A percentile compares a stretch with the other conserved stretches of the same genome.
Evolutionary conservation across 83 land plant species (phyloP).

Genomic region (Isoetes engelmannii): DNA sequence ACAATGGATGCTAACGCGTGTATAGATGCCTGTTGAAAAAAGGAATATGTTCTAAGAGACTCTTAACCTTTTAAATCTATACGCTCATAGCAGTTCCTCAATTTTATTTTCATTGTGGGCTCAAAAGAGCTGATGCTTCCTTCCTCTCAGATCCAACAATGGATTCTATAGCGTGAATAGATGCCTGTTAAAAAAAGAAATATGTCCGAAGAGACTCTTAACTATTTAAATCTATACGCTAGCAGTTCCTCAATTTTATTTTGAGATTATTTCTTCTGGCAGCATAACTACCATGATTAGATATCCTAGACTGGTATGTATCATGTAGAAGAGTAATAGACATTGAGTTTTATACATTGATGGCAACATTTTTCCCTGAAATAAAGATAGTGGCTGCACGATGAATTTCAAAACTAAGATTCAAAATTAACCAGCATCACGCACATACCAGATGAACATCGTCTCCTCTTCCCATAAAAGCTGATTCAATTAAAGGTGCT

Average conservation of each 20-base stretch:
- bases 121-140: constrained; percentile 7
- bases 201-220: neutral
- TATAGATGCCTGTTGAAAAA: constrained; percentile 16
- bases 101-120: too few species aligned
- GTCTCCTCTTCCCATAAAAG: too few species aligned
- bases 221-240: neutral
- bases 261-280: neutral
- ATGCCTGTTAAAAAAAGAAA: constrained; percentile 12
- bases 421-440: too few species aligned
- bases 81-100: too few species aligned
- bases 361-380: too few species aligned
- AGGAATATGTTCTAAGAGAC: neutral
- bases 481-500: too few species aligned
- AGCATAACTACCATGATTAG: neutral
- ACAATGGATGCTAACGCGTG: constrained; percentile 21
- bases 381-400: too few species aligned
- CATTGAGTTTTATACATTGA: too few species aligned
- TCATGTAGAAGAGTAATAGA: too few species aligned
- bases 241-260: neutral
- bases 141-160: constrained; percentile 17
- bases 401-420: too few species aligned
- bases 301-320: neutral
- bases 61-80: neutral
- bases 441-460: too few species aligned
- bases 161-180: constrained; percentile 23